Evolutionary conservation across 768 basidiomycete species (phyloP).

Genomic region (Daedaleopsis nitida): DNA sequence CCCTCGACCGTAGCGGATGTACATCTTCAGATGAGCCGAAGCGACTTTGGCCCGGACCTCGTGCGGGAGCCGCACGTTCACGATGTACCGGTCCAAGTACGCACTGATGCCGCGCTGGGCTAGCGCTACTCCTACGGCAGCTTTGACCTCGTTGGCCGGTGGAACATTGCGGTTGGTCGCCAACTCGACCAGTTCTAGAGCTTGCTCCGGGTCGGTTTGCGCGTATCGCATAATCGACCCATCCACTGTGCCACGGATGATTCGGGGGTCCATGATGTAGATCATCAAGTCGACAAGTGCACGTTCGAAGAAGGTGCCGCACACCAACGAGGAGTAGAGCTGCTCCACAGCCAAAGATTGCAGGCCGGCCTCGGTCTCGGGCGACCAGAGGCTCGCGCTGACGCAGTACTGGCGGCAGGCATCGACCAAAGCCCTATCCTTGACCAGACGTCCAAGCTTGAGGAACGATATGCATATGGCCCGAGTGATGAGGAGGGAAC

Average conservation of each 20-base stretch:
- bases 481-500: slow-evolving; percentile 4
- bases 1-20: not conserved
- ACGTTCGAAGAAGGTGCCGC: slow-evolving; percentile 13
- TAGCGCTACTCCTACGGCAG: slow-evolving; percentile 5
- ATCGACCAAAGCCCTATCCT: slow-evolving; percentile 13
- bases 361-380: not conserved
- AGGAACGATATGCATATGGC: slow-evolving; percentile 24
- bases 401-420: slow-evolving; percentile 8
- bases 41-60: slow-evolving; percentile 5
- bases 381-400: slow-evolving; percentile 4
- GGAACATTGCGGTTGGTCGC: slow-evolving; percentile 8
- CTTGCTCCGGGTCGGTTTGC: slow-evolving; percentile 8
- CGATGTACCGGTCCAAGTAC: slow-evolving; percentile 13
- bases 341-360: slow-evolving; percentile 14
- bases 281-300: slow-evolving; percentile 18
- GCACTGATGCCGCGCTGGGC: slow-evolving; percentile 5
- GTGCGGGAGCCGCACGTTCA: slow-evolving; percentile 2
- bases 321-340: slow-evolving; percentile 14
- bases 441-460: slow-evolving; percentile 19
- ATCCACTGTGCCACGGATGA: slow-evolving; percentile 9
- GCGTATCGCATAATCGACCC: slow-evolving; percentile 1
- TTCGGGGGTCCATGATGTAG: slow-evolving; percentile 1
- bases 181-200: slow-evolving; percentile 15
- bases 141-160: not conserved
- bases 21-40: slow-evolving; percentile 9